Evolutionary conservation across 257 asterid species (phyloP).

Genomic region (Primulina eburnea): DNA sequence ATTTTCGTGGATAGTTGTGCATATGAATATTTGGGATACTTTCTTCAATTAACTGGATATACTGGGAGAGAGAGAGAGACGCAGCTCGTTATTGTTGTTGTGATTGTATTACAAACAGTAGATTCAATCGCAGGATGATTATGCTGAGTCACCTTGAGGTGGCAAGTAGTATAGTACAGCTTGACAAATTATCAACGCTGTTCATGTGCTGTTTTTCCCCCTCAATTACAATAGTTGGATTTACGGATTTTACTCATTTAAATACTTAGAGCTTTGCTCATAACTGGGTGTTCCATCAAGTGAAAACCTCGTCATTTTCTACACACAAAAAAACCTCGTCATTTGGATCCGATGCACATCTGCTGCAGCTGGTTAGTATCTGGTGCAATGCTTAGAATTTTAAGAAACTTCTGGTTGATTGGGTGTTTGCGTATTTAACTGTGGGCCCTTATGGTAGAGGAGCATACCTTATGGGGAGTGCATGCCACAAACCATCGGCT

Average conservation of each 20-base stretch:
- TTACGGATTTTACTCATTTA: background rate
- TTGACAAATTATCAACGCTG: background rate
- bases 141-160: background rate
- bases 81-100: background rate
- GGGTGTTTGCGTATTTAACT: background rate
- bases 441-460: background rate
- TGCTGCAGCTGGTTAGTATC: background rate
- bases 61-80: background rate
- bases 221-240: background rate
- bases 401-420: background rate
- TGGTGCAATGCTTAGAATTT: background rate
- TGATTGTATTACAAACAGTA: background rate
- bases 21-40: conserved; percentile 13
- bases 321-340: too few relatives aligned
- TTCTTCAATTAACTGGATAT: background rate
- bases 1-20: background rate
- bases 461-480: background rate
- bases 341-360: background rate
- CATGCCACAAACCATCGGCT: background rate
- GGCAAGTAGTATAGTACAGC: background rate
- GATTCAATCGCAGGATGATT: background rate
- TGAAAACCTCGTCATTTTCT: too few relatives aligned
- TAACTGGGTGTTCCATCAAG: background rate
- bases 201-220: background rate
- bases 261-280: background rate